These are phyloP conservation scores for Populus hybrid DNA, from an alignment of 441 rosid genomes.

Conservation along the genomic window DNA sequence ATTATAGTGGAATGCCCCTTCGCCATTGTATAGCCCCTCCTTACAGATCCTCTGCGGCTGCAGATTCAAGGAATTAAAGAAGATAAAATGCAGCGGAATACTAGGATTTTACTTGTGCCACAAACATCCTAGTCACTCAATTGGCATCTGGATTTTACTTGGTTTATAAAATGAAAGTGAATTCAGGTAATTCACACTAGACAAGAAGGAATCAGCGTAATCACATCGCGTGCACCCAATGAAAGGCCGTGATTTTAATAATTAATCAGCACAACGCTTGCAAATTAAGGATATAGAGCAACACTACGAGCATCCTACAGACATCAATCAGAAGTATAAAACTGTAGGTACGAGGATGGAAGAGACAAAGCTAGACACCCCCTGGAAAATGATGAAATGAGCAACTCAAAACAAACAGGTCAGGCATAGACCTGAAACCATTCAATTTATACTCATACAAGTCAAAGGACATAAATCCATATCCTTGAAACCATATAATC, in stretches of 20 bases:
- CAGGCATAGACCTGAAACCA: constrained; percentile 14
- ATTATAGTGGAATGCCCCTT: too few relatives aligned
- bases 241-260: background rate
- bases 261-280: background rate
- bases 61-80: too few relatives aligned
- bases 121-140: background rate
- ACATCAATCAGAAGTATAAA: background rate
- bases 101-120: too few relatives aligned
- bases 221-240: background rate
- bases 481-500: constrained; percentile 27
- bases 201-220: background rate
- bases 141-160: background rate
- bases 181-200: background rate
- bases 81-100: too few relatives aligned
- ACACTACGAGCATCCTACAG: constrained; percentile 10
- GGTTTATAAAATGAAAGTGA: background rate
- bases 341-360: constrained; percentile 11
- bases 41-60: too few relatives aligned
- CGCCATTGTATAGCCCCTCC: too few relatives aligned
- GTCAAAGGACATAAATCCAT: constrained; percentile 20
- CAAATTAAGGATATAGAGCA: background rate
- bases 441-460: constrained; percentile 16
- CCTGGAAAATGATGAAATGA: constrained; percentile 13
- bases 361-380: constrained; percentile 10
- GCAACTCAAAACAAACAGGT: constrained; percentile 10